phyloP scores from a whole-genome alignment of 768 basidiomycete species.

The Galerina sulciceps region DNA sequence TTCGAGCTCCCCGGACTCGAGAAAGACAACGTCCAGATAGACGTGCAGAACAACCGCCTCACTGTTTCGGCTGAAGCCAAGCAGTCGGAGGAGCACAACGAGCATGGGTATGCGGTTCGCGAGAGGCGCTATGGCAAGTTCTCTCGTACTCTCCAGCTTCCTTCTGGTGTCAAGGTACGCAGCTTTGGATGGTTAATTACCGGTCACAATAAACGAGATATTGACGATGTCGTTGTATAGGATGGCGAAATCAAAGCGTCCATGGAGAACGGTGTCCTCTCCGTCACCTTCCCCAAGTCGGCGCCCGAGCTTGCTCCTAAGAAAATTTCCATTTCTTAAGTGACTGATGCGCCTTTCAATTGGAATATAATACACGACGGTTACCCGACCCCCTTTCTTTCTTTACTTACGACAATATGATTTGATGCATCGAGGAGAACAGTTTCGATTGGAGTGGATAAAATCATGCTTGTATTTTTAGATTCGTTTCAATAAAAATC shows the following conservation, averaged over 20 bases:
- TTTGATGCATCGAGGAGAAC: too few relatives aligned
- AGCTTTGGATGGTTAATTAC: neutral
- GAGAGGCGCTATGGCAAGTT: slow-evolving; percentile 54
- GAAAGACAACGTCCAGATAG: slow-evolving; percentile 55
- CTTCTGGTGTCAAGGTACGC: slow-evolving; percentile 55
- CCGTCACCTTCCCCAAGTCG: slow-evolving; percentile 56
- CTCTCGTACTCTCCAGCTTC: slow-evolving; percentile 52
- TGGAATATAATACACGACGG: too few relatives aligned
- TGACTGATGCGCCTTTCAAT: too few relatives aligned
- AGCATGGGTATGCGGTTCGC: slow-evolving; percentile 42
- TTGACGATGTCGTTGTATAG: slow-evolving; percentile 26
- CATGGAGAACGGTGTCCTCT: slow-evolving; percentile 57
- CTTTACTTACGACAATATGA: too few relatives aligned
- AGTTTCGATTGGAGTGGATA: too few relatives aligned
- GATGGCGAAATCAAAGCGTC: slow-evolving; percentile 35
- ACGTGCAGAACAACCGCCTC: slow-evolving; percentile 52
- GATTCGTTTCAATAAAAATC: too few relatives aligned
- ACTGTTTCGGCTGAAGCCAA: slow-evolving; percentile 54
- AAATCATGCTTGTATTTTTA: too few relatives aligned
- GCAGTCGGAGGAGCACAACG: slow-evolving; percentile 33
- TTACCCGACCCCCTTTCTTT: too few relatives aligned
- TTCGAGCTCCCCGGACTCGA: slow-evolving; percentile 63
- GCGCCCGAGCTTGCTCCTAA: slow-evolving; percentile 34
- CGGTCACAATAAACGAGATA: slow-evolving; percentile 10
- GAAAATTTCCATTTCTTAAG: slow-evolving; percentile 31